Evolutionary conservation across 2,329 filamentous ascomycete genomes (phyloP), one percentile per base, ranked within the genome.

Genomic region (Exophiala xenobiotica): DNA sequence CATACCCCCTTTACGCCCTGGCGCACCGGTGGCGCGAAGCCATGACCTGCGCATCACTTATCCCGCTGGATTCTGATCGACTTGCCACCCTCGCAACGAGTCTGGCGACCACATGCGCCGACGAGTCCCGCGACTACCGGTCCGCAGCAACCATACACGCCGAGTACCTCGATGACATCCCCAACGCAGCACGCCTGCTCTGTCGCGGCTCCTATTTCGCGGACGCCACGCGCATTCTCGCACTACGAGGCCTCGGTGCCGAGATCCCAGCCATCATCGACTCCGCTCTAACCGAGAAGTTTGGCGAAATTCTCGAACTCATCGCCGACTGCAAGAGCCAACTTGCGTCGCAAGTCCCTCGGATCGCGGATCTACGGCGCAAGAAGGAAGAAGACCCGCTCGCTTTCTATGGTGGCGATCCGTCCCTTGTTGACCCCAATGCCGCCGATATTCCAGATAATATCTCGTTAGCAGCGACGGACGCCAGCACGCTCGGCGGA

Each of bases 11-110:
- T 66, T 99, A 96, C 71, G 85, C 88, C 54, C 82, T 87, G 1
- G 89, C 89, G 1, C 88, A 90, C 31, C 80, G 88, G 70, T 99
- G 93, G 93, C 89, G 88, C 46, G 92, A 99, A 69, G 89, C 89
- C 19, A 82, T 99, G 42, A 89, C 87, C 61, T 83, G 83, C 40
- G 91, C 91, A 4, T 81, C 83, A 49, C 80, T 88, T 50, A 82
- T 86, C 1, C 78, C 85, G 0, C 68, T 90, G 3, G 76, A 83
- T 0, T 63, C 76, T 0, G 73, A 77, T 0, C 80, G 87, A 11
- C 75, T 95, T 26, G 65, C 68, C 3, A 79, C 83, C 27, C 80
- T 96, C 14, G 90, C 90, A n/a, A 75, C 74, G 0, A 79, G 80
- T 0, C 81, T 99, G 3, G 87, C 87, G 1, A 88, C 92, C 47